phyloP scores from a whole-genome alignment of 331 rosid genomes.

The Rhamnella rubrinervis region DNA sequence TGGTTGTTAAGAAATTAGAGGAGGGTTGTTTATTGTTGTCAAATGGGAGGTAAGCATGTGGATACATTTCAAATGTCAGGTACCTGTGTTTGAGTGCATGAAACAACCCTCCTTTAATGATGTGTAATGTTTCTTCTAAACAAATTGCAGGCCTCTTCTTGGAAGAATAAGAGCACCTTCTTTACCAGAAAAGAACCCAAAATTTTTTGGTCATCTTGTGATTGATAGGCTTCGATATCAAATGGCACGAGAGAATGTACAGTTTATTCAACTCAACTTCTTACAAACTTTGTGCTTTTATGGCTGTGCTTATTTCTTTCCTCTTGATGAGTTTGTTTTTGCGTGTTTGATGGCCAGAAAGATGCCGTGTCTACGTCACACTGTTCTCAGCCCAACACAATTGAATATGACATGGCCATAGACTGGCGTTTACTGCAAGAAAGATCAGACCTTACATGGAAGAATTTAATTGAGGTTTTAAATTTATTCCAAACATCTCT shows the following conservation, averaged over 20 bases:
- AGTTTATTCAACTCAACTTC: background rate
- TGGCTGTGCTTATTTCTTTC: constrained; percentile 14
- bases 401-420: constrained; percentile 87
- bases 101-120: no score
- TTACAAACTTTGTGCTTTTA: background rate
- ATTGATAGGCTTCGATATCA: constrained; percentile 51
- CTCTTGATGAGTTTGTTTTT: constrained; percentile 8
- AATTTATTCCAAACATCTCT: background rate
- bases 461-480: constrained; percentile 55
- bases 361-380: constrained; percentile 92
- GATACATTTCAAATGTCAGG: constrained; percentile 2
- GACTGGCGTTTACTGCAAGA: constrained; percentile 81
- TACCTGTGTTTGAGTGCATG: no score
- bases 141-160: constrained; percentile 60
- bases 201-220: constrained; percentile 65
- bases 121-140: constrained; percentile 13
- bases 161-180: constrained; percentile 53
- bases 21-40: constrained; percentile 69
- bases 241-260: constrained; percentile 65
- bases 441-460: constrained; percentile 46
- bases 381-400: constrained; percentile 85
- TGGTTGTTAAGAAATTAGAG: constrained; percentile 50
- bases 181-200: constrained; percentile 52
- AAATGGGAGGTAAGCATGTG: constrained; percentile 74
- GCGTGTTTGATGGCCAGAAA: constrained; percentile 49